phyloP scores from a whole-genome alignment of 2,329 filamentous ascomycete species.

The Septoria linicola region DNA sequence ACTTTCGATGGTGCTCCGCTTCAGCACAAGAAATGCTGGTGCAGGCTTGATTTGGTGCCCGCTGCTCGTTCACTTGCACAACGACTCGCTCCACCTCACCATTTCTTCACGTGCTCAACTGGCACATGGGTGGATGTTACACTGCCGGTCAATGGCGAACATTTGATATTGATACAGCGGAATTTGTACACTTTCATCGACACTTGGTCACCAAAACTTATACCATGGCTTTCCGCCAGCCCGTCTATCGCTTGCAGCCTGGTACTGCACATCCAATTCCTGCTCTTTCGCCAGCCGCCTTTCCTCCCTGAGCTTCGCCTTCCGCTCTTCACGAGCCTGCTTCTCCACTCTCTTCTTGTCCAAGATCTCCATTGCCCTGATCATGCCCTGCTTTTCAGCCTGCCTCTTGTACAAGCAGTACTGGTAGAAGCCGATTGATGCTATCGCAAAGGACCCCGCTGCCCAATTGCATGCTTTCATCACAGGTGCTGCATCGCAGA shows the following conservation, averaged over 20 bases:
- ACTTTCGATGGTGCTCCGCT: no score
- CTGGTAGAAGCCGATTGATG: conserved; percentile 73
- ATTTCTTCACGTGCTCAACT: no score
- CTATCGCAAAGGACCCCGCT: conserved; percentile 70
- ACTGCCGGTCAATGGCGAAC: no score
- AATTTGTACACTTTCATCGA: no score
- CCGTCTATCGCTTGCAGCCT: conserved; percentile 30
- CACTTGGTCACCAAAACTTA: conserved; percentile 41
- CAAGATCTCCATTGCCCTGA: conserved; percentile 78
- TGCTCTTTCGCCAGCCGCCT: conserved; percentile 46
- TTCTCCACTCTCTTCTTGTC: conserved; percentile 66
- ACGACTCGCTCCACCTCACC: no score
- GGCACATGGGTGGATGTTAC: no score
- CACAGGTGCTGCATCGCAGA: conserved; percentile 52
- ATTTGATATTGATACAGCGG: no score
- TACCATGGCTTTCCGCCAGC: conserved; percentile 36
- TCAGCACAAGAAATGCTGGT: no score
- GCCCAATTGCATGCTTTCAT: conserved; percentile 79
- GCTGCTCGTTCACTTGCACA: no score
- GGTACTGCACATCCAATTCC: conserved; percentile 41
- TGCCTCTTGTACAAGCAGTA: conserved; percentile 75
- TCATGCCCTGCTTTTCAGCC: conserved; percentile 79
- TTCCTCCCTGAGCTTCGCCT: conserved; percentile 42
- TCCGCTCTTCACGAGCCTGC: conserved; percentile 52
- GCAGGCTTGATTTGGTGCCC: no score